phyloP scores from a whole-genome alignment of 192 early-diverging fungal genomes.

The Entrophospora sp. region DNA sequence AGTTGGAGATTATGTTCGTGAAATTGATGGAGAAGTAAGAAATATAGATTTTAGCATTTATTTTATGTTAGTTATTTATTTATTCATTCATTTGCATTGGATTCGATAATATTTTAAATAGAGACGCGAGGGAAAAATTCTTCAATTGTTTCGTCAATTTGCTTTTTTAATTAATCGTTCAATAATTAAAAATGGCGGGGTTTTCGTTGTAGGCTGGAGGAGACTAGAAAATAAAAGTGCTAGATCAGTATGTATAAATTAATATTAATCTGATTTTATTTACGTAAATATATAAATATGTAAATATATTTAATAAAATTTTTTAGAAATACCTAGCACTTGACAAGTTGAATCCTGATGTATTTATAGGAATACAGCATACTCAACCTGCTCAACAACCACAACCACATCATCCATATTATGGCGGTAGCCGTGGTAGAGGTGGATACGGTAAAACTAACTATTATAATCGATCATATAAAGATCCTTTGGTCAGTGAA shows the following conservation, averaged over 20 bases:
- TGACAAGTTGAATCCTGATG: constrained; percentile 28
- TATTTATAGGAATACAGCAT: constrained; percentile 23
- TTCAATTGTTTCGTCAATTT: constrained; percentile 76
- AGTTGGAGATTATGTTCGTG: constrained; percentile 66
- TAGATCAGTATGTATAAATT: constrained; percentile 29
- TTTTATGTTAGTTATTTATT: not conserved
- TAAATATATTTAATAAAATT: not conserved
- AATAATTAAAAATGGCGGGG: constrained; percentile 57
- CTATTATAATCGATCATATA: too few relatives aligned
- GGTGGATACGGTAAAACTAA: constrained; percentile 45
- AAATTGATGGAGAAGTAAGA: constrained; percentile 51
- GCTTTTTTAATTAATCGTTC: constrained; percentile 76
- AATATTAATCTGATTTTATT: too few relatives aligned
- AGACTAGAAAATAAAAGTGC: constrained; percentile 49
- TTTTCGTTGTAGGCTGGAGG: constrained; percentile 64
- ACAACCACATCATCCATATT: constrained; percentile 1
- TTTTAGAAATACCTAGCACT: not conserved
- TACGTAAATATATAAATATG: not conserved
- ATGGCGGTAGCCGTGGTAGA: constrained; percentile 21
- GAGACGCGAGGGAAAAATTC: constrained; percentile 56
- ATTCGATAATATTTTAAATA: not conserved
- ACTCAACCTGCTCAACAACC: not conserved
- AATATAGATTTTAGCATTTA: too few relatives aligned
- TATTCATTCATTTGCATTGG: too few relatives aligned
- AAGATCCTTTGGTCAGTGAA: constrained; percentile 55